Percentiles rank a stretch among this genome's conserved stretches.
These are phyloP conservation scores for Verticillium nubilum DNA, from an alignment of 2,329 filamentous ascomycete species.

Conservation along the genomic window DNA sequence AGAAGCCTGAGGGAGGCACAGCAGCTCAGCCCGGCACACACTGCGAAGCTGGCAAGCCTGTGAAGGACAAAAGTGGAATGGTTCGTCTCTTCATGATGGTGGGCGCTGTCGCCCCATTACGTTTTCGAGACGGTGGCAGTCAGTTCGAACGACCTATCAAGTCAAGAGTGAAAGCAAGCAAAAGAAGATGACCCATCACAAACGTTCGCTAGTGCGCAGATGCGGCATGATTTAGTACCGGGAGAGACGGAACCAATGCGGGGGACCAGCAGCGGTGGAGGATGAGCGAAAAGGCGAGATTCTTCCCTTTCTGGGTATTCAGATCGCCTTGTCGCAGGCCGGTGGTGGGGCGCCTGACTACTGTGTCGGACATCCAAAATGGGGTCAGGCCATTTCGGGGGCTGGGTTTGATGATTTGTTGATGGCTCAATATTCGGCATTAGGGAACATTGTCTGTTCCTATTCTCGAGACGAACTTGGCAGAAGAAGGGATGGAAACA, in stretches of 20 bases:
- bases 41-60: background rate
- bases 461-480: background rate
- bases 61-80: background rate
- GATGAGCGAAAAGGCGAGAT: background rate
- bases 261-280: background rate
- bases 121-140: background rate
- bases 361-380: background rate
- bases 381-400: background rate
- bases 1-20: background rate
- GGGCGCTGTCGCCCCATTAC: background rate
- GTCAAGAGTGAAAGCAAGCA: background rate
- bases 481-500: background rate
- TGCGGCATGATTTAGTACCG: background rate
- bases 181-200: background rate
- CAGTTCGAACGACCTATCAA: background rate
- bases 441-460: background rate
- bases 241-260: background rate
- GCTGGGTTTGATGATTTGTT: background rate
- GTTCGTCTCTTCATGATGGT: background rate
- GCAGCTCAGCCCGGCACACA: background rate
- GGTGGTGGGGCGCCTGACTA: background rate
- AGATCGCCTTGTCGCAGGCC: conserved; percentile 6
- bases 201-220: background rate
- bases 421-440: background rate
- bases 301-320: conserved; percentile 13